Evolutionary conservation across 768 basidiomycete genomes (phyloP).

Genomic region (Cystobasidium ongulense): DNA sequence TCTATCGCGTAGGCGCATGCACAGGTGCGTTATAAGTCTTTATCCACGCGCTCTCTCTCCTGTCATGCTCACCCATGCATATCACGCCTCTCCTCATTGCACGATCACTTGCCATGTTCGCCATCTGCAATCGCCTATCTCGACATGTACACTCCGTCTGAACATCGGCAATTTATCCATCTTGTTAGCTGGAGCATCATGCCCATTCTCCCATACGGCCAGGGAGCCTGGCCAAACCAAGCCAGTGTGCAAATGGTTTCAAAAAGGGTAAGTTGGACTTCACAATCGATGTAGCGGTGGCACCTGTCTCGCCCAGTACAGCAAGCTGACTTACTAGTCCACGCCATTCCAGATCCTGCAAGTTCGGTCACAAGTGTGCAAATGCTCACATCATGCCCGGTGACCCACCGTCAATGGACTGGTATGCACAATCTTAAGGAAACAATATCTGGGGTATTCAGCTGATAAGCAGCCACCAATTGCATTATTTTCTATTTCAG

Average conservation of each 20-base stretch:
- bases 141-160: background rate
- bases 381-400: constrained; percentile 90
- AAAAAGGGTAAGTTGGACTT: constrained; percentile 12
- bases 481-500: constrained; percentile 11
- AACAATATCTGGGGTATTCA: background rate
- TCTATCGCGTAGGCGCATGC: constrained; percentile 29
- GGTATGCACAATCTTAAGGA: background rate
- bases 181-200: constrained; percentile 17
- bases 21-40: background rate
- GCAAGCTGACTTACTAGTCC: background rate
- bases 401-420: constrained; percentile 53
- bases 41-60: background rate
- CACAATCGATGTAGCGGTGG: background rate
- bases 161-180: background rate
- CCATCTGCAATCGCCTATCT: background rate
- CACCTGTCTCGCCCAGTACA: background rate
- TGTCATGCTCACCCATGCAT: background rate
- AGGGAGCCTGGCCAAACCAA: constrained; percentile 21
- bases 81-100: background rate
- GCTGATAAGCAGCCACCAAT: constrained; percentile 12
- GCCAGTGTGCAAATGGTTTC: constrained; percentile 25
- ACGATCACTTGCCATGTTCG: background rate
- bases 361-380: constrained; percentile 66
- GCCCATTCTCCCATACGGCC: constrained; percentile 20
- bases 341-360: constrained; percentile 48